These are phyloP conservation scores for Komagataella pseudopastoris DNA, from an alignment of 805 yeast genomes.

Conservation along the genomic window DNA sequence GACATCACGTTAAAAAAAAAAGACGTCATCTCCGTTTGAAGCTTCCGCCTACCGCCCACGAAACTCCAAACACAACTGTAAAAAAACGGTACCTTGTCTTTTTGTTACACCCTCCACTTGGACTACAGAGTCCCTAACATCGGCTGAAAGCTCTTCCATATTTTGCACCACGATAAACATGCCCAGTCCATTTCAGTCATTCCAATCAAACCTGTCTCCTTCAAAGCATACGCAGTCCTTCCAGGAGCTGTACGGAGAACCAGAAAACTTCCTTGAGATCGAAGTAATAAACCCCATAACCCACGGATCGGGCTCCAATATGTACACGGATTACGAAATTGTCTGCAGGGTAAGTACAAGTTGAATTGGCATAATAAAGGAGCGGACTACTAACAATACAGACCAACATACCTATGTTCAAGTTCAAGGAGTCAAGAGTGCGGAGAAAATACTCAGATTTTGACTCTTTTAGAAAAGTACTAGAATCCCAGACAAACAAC, in stretches of 20 bases:
- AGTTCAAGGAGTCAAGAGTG: conserved; percentile 46
- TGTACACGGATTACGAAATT: conserved; percentile 88
- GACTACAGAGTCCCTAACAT: neutral
- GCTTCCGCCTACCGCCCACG: neutral
- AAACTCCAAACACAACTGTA: neutral
- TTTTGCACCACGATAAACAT: conserved; percentile 8
- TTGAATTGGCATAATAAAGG: neutral
- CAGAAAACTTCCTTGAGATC: conserved; percentile 86
- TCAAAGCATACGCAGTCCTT: conserved; percentile 38
- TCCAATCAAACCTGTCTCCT: conserved; percentile 7
- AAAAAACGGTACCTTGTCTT: neutral
- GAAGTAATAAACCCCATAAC: conserved; percentile 76
- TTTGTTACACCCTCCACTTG: neutral
- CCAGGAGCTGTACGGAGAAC: conserved; percentile 82
- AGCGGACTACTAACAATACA: conserved; percentile 4
- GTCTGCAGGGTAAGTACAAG: conserved; percentile 41
- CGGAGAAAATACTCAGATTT: conserved; percentile 87
- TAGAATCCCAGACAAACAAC: conserved; percentile 63
- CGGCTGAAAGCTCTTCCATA: neutral
- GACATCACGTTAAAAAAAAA: neutral
- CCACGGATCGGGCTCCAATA: conserved; percentile 47
- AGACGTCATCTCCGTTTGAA: neutral
- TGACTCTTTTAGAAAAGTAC: conserved; percentile 60
- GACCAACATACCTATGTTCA: conserved; percentile 85
- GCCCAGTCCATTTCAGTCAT: conserved; percentile 19